A percentile compares a stretch with the other conserved stretches of the same genome.
phyloP scores from a whole-genome alignment of 2,329 filamentous ascomycete genomes.

The Ceratocystis cacaofunesta region DNA sequence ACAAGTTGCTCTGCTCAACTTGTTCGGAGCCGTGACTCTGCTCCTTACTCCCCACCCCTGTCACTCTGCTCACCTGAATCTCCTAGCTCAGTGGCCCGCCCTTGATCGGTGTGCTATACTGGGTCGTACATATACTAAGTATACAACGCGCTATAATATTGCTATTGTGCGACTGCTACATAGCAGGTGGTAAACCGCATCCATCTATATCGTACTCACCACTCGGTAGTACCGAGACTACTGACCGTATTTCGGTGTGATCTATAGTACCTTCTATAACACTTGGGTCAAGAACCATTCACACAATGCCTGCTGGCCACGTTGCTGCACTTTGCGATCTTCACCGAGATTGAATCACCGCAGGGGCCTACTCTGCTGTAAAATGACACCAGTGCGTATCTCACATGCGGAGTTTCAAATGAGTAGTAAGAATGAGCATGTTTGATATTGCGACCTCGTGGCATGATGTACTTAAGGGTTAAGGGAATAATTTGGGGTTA shows the following conservation, averaged over 20 bases:
- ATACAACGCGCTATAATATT: neutral
- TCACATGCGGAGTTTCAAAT: neutral
- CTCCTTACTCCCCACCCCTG: neutral
- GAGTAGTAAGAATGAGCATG: too few relatives aligned
- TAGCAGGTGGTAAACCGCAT: neutral
- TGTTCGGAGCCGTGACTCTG: slow-evolving; percentile 1
- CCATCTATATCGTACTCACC: neutral
- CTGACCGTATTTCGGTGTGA: slow-evolving; percentile 1
- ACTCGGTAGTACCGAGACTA: neutral
- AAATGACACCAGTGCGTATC: neutral
- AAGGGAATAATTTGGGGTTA: neutral
- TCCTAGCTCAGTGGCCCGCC: neutral
- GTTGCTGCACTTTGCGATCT: neutral
- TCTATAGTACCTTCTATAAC: neutral
- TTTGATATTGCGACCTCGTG: too few relatives aligned
- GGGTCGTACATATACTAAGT: neutral
- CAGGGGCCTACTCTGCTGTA: neutral
- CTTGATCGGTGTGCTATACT: slow-evolving; percentile 3
- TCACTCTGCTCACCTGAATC: neutral
- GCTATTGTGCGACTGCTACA: neutral
- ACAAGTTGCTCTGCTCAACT: neutral
- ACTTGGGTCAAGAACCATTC: neutral
- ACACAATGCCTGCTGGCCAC: neutral
- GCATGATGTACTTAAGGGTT: neutral
- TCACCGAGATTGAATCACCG: neutral